Base-by-base conservation (phyloP, 495 filamentous ascomycete genomes). In the Aspergillus cavernicola region DNA sequence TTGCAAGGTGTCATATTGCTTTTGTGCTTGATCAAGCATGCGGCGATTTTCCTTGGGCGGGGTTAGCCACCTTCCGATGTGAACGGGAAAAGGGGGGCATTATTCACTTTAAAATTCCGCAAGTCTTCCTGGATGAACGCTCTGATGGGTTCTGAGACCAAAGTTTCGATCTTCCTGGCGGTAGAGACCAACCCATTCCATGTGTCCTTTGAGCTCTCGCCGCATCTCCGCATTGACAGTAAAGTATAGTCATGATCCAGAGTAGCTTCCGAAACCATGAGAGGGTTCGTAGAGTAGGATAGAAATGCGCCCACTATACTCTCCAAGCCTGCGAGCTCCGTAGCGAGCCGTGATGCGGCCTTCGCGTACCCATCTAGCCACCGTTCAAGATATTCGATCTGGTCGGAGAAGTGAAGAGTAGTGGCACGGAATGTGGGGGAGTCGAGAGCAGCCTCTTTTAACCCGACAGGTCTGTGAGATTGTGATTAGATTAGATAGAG, bases 161-260 rank as follows among this genome's bases (percentile, higher is more conserved):
- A 67, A 1, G 69, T 68, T 53, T 97, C 90, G 62, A 92, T 81
- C 66, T 86, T 86, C 61, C 84, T 89, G 24, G 87, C 81, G 4
- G 80, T 77, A 50, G 69, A 71, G 23, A 96, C 66, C n/a, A 89
- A 71, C n/a, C 84, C 80, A 43, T 74, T 77, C 92, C 91, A 97
- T 69, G 87, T 87, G 60, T 93, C 92, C 64, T 84, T 85, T 6
- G 89, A 84, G 13, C 88, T 87, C 50, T 97, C 92, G 10, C 84
- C 86, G 71, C 89, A 86, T 51, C 86, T 81, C 67, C 85, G 86
- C 69, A 97, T 81, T 8, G 92, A 91, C 45, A 93, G 72, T 38
- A 92, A 72, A 0, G 92, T 96, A 68, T 97, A 97, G 68, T 97
- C 93, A 75, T 96, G 89, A 62, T 97, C 95, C 63, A 97, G 75